A percentile compares a stretch with the other conserved stretches of the same genome.
Evolutionary conservation across 139 green algal genomes (phyloP).

Genomic region (Chlorella sp.): DNA sequence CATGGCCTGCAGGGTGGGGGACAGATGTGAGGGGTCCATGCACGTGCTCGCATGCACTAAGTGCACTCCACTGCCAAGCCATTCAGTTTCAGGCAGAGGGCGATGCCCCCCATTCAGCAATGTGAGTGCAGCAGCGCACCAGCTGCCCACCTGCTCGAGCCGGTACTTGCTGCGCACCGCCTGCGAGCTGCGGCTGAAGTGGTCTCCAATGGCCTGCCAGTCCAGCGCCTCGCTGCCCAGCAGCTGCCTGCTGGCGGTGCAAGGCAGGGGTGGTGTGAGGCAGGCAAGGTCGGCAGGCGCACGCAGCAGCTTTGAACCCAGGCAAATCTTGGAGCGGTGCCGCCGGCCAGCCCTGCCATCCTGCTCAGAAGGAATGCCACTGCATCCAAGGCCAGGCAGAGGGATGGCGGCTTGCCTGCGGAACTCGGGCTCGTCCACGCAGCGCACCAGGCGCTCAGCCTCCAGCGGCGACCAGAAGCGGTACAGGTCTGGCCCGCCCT

Average conservation of each 20-base stretch:
- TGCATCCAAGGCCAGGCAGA: too few species aligned
- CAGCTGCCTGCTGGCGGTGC: background rate
- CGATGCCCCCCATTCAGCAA: too few species aligned
- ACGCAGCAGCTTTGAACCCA: too few species aligned
- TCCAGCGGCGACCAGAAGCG: background rate
- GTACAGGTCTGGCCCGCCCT: background rate
- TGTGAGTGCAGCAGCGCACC: too few species aligned
- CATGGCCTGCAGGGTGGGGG: too few species aligned
- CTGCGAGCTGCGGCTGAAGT: background rate
- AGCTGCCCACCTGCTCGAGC: background rate
- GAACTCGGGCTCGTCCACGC: background rate
- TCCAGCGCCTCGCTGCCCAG: background rate
- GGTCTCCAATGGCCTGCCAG: background rate
- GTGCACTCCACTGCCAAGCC: too few species aligned
- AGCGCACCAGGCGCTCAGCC: background rate
- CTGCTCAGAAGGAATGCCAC: too few species aligned
- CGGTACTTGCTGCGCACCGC: slow-evolving; percentile 15
- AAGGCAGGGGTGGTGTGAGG: background rate
- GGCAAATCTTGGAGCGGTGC: too few species aligned
- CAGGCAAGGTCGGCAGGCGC: background rate
- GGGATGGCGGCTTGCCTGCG: background rate
- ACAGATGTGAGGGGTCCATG: too few species aligned
- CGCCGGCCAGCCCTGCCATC: too few species aligned
- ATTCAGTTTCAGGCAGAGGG: too few species aligned
- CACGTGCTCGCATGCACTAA: too few species aligned